phyloP scores from a whole-genome alignment of 805 yeast genomes.

The Barnettozyma siamensis region DNA sequence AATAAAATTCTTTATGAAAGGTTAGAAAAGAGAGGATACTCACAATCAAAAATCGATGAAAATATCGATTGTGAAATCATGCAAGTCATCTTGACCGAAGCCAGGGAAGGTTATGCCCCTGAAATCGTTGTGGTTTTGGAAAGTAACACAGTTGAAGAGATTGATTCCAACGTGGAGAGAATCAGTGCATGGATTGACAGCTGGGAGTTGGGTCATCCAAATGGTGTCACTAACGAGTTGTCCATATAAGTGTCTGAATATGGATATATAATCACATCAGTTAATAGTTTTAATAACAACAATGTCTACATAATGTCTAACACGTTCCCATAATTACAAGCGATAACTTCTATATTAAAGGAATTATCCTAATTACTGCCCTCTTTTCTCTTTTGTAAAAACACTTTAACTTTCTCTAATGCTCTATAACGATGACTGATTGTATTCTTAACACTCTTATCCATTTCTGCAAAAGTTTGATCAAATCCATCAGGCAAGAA shows the following conservation, averaged over 20 bases:
- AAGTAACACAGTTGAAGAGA: conserved; percentile 67
- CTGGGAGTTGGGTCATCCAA: conserved; percentile 66
- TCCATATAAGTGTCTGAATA: conserved; percentile 11
- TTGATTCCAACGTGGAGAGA: conserved; percentile 79
- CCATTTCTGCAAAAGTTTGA: conserved; percentile 87
- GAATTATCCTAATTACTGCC: neutral
- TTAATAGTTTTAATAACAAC: no score
- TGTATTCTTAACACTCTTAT: conserved; percentile 63
- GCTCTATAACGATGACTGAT: conserved; percentile 90
- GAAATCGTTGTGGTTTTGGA: conserved; percentile 77
- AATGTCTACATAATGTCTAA: no score
- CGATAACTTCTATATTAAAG: no score
- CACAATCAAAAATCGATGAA: conserved; percentile 77
- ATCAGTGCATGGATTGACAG: conserved; percentile 65
- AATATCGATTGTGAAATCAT: conserved; percentile 95
- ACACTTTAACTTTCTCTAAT: conserved; percentile 61
- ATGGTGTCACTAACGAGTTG: conserved; percentile 51
- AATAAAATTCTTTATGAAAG: conserved; percentile 71
- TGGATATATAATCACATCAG: no score
- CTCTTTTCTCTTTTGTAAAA: conserved; percentile 30
- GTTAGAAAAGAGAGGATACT: conserved; percentile 68
- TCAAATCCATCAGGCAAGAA: conserved; percentile 76
- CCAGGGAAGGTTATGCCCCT: conserved; percentile 71
- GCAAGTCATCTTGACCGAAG: conserved; percentile 87
- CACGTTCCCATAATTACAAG: no score